phyloP scores from a whole-genome alignment of 1,284 basidiomycete genomes.

The Xerocomus tenax region DNA sequence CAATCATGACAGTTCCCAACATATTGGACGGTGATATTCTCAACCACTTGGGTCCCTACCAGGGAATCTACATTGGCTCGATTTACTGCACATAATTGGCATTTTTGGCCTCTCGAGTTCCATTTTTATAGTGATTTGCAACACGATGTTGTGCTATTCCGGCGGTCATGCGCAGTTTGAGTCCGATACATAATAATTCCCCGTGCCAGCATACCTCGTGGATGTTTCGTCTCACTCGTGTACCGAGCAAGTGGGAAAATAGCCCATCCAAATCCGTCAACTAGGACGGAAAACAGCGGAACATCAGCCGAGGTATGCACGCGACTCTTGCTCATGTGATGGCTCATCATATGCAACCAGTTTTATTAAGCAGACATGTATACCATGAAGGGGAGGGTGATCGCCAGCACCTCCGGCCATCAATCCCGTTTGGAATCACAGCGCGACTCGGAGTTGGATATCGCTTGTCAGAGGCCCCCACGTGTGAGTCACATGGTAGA shows the following conservation, averaged over 20 bases:
- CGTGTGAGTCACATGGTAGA: background rate
- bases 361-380: background rate
- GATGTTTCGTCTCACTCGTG: background rate
- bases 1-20: slow-evolving; percentile 39
- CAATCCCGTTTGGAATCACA: background rate
- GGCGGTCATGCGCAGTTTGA: background rate
- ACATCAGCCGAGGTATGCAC: background rate
- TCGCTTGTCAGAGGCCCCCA: too few relatives aligned
- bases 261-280: background rate
- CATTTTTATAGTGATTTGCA: slow-evolving; percentile 3
- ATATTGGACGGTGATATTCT: slow-evolving; percentile 37
- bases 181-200: background rate
- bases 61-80: slow-evolving; percentile 46
- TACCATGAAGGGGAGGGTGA: background rate
- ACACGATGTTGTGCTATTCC: background rate
- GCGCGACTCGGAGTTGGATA: background rate
- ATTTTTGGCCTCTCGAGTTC: background rate
- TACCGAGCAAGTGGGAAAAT: background rate
- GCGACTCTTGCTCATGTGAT: slow-evolving; percentile 1
- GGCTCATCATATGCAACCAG: background rate
- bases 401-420: background rate
- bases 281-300: background rate
- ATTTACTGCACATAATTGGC: slow-evolving; percentile 37
- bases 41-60: slow-evolving; percentile 49
- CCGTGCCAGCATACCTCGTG: background rate